phyloP scores from a whole-genome alignment of 2,329 filamentous ascomycete species.

The Nothophoma quercina region DNA sequence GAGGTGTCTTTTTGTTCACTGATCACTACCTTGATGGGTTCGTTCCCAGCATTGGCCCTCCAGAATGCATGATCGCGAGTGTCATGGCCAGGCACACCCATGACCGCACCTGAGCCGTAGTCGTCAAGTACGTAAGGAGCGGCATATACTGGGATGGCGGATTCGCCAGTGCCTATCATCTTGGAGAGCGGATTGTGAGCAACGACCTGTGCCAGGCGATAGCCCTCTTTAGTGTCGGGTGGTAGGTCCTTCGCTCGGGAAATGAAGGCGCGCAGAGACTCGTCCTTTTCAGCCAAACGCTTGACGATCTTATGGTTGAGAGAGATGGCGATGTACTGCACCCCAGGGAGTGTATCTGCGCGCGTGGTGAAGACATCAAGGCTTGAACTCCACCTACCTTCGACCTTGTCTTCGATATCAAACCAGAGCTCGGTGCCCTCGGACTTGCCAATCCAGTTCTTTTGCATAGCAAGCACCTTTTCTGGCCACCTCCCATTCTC shows the following conservation, averaged over 20 bases:
- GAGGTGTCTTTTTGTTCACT: conserved; percentile 13
- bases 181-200: conserved; percentile 56
- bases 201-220: conserved; percentile 62
- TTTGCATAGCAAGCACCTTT: conserved; percentile 81
- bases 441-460: conserved; percentile 87
- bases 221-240: conserved; percentile 68
- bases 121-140: conserved; percentile 86
- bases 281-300: conserved; percentile 65
- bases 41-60: conserved; percentile 69
- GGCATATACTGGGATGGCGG: conserved; percentile 76
- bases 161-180: conserved; percentile 57
- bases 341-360: conserved; percentile 85
- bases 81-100: conserved; percentile 92
- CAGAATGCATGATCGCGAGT: conserved; percentile 80
- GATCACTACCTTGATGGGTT: conserved; percentile 68
- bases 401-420: conserved; percentile 57
- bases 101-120: conserved; percentile 86
- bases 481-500: conserved; percentile 78
- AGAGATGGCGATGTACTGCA: conserved; percentile 83
- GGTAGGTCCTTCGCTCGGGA: conserved; percentile 63
- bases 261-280: conserved; percentile 72
- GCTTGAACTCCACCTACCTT: conserved; percentile 51
- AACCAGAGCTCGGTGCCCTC: conserved; percentile 77
- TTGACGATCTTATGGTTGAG: conserved; percentile 74
- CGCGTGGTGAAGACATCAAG: conserved; percentile 84